Base-by-base conservation (phyloP, 495 filamentous ascomycete genomes). In the Aspergillus steynii region DNA sequence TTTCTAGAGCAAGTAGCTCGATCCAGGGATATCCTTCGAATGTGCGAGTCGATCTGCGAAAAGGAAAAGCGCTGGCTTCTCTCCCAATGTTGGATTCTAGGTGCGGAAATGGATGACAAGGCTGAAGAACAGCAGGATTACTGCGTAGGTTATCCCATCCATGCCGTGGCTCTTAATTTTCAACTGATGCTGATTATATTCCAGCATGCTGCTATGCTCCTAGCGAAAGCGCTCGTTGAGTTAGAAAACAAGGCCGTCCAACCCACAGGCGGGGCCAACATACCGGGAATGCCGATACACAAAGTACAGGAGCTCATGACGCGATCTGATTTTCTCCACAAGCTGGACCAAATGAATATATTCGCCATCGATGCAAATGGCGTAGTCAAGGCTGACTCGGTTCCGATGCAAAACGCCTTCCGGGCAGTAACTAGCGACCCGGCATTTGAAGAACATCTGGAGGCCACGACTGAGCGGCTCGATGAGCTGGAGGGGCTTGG, bases 91-190 rank as follows among this genome's bases (percentile, higher is more conserved):
- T 53, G 51, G 51, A 53, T 53, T 3, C 51, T 53, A 20, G 51
- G 51, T 8, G 29, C 6, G 32, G 87, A 88, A 56, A 94, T 94
- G 90, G 91, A 96, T 61, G 92, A 95, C 75, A 91, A 96, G 70
- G 91, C 93, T 20, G 94, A 95, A 91, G 88, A 94, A 66, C 89
- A 94, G 72, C 92, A 95, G 64, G 94, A 96, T 70, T 91, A 89
- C 76, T 89, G 91, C 45, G 85, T 88, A 69, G 65, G 84, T 77
- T 27, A 25, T 5, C 20, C 20, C 20, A 20, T 20, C 20, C 20
- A 20, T 20, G 20, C 20, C 20, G 20, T 20, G 20, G 20, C 20
- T 20, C 20, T 20, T 20, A 20, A 20, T 20, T 20, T 20, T 20
- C 20, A 20, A 20, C 20, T 20, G 20, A 20, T 20, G 20, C 20